Evolutionary conservation across 441 rosid genomes (phyloP).

Genomic region (Biscutella laevigata): DNA sequence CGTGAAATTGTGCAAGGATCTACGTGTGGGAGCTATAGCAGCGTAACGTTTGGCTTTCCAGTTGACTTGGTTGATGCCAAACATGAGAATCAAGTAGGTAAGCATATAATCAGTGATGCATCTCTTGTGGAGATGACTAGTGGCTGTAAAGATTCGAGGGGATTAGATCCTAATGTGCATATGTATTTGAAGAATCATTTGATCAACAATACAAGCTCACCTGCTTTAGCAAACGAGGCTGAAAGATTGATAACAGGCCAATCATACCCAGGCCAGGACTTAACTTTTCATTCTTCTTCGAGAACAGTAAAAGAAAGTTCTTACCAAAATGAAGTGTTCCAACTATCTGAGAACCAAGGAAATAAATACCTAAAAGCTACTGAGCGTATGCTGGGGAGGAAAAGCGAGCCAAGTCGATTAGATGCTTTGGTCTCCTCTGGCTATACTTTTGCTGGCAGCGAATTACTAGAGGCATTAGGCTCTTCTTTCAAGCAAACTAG

Average conservation of each 20-base stretch:
- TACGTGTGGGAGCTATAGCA: constrained; percentile 31
- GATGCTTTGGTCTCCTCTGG: constrained; percentile 33
- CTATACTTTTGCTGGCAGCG: constrained; percentile 59
- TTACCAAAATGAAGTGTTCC: constrained; percentile 27
- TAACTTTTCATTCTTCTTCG: constrained; percentile 28
- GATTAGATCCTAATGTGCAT: constrained; percentile 26
- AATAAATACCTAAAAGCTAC: constrained; percentile 28
- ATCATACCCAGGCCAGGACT: constrained; percentile 30
- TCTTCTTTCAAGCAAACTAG: constrained; percentile 46
- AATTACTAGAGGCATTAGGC: constrained; percentile 83
- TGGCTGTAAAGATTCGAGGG: constrained; percentile 32
- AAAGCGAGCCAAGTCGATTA: constrained; percentile 29
- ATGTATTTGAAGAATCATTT: constrained; percentile 31
- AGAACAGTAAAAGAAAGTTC: constrained; percentile 30
- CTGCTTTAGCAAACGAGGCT: constrained; percentile 36
- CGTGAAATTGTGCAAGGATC: constrained; percentile 33
- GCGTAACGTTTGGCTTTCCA: constrained; percentile 29
- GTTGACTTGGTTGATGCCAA: constrained; percentile 34
- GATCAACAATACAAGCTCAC: constrained; percentile 25
- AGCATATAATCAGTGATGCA: constrained; percentile 23
- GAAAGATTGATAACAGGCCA: constrained; percentile 33
- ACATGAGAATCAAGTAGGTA: constrained; percentile 36
- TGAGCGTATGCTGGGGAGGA: constrained; percentile 31
- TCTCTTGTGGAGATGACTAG: constrained; percentile 34
- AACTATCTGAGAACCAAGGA: constrained; percentile 34